Percentiles rank a stretch among this genome's conserved stretches.
Conservation (phyloP, 2,329 filamentous ascomycete species). For the Pleoardoris graminearum region DNA sequence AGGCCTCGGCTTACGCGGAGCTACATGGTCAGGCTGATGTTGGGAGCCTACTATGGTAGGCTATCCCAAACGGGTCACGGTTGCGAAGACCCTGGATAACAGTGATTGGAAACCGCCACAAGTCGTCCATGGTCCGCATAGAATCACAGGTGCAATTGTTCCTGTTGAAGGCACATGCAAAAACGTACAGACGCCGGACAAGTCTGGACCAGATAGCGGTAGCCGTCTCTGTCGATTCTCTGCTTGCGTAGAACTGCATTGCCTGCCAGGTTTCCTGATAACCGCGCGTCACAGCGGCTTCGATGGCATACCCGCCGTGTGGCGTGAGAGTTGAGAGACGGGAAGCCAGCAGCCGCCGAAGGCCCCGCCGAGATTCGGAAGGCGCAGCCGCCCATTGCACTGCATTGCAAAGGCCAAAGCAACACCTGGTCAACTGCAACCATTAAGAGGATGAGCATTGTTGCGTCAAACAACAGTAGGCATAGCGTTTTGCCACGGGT, state of each 20-base stretch:
- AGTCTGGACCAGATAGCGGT: not conserved
- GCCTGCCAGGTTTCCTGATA: too few relatives aligned
- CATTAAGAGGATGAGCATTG: not conserved
- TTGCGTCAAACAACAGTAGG: not conserved
- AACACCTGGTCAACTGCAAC: not conserved
- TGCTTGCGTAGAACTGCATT: too few relatives aligned
- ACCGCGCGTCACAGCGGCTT: not conserved
- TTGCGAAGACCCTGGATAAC: slow-evolving; percentile 14
- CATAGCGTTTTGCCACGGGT: slow-evolving; percentile 21
- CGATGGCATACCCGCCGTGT: slow-evolving; percentile 3
- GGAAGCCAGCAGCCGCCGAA: too few relatives aligned
- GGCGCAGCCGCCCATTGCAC: slow-evolving; percentile 11
- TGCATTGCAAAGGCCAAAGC: not conserved
- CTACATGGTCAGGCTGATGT: slow-evolving; percentile 22
- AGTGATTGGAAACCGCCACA: not conserved
- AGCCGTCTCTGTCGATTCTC: not conserved
- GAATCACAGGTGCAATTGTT: too few relatives aligned
- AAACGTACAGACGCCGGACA: not conserved
- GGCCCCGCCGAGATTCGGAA: slow-evolving; percentile 28
- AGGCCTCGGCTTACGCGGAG: slow-evolving; percentile 1
- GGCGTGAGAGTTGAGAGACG: not conserved
- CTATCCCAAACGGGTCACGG: slow-evolving; percentile 12
- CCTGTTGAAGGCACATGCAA: not conserved
- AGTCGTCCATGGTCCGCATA: not conserved
- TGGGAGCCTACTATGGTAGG: slow-evolving; percentile 16